Conservation (phyloP, 805 yeast species). For the Myxozyma sirexii region DNA sequence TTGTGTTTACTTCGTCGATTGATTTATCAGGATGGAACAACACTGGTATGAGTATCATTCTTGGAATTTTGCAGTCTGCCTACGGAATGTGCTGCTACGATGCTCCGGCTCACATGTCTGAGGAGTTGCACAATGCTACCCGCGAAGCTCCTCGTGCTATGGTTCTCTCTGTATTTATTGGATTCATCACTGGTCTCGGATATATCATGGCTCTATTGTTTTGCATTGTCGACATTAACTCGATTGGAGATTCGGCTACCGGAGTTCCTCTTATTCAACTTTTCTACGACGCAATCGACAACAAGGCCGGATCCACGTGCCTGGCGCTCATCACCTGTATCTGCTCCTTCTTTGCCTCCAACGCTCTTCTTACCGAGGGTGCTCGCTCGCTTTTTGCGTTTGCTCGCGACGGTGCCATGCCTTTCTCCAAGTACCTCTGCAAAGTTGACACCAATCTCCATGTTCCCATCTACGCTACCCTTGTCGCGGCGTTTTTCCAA, state of each 20-base stretch:
- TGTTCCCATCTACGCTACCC: slow-evolving; percentile 63
- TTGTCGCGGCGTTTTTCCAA: slow-evolving; percentile 28
- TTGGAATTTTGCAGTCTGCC: slow-evolving; percentile 29
- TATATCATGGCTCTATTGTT: slow-evolving; percentile 41
- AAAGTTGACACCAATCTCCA: slow-evolving; percentile 54
- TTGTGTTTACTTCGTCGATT: slow-evolving; percentile 25
- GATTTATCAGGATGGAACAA: slow-evolving; percentile 26
- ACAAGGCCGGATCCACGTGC: slow-evolving; percentile 35
- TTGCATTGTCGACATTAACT: slow-evolving; percentile 40
- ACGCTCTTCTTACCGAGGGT: slow-evolving; percentile 43
- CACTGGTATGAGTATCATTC: slow-evolving; percentile 30
- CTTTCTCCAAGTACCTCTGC: slow-evolving; percentile 55
- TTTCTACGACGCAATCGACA: slow-evolving; percentile 34
- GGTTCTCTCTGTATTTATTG: slow-evolving; percentile 51
- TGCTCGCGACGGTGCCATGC: slow-evolving; percentile 69
- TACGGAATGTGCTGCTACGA: slow-evolving; percentile 72
- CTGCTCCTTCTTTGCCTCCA: slow-evolving; percentile 30
- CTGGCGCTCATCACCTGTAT: slow-evolving; percentile 25
- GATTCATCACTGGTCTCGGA: slow-evolving; percentile 41
- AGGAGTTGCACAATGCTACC: slow-evolving; percentile 67
- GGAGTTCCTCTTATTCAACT: slow-evolving; percentile 38
- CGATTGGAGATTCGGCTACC: slow-evolving; percentile 33
- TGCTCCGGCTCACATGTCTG: slow-evolving; percentile 74
- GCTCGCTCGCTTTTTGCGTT: slow-evolving; percentile 69
- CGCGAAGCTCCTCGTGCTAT: slow-evolving; percentile 70